These are phyloP conservation scores for Solanum tarapatanum DNA, from an alignment of 257 asterid genomes.

Conservation along the genomic window DNA sequence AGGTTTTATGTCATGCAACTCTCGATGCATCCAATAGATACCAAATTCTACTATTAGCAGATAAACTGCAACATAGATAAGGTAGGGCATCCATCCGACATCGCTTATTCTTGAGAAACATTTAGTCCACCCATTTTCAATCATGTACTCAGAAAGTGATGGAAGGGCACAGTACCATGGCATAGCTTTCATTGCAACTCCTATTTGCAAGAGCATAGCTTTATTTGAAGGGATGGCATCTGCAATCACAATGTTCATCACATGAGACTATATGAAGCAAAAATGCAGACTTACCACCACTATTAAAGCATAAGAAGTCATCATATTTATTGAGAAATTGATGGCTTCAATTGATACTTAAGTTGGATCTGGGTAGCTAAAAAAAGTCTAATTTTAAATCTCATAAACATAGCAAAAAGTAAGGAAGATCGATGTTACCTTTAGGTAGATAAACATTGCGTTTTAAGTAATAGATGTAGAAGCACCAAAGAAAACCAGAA, in stretches of 20 bases:
- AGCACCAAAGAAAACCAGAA: conserved; percentile 70
- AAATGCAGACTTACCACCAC: neutral
- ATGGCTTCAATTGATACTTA: neutral
- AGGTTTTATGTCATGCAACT: conserved; percentile 92
- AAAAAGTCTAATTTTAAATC: neutral
- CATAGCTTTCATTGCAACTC: conserved; percentile 98
- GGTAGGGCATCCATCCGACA: conserved; percentile 51
- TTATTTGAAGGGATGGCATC: conserved; percentile 77
- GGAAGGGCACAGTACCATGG: conserved; percentile 85
- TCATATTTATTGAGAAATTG: neutral
- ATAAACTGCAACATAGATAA: conserved; percentile 35
- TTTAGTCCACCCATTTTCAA: conserved; percentile 82
- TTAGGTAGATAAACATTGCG: conserved; percentile 61
- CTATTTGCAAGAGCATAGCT: conserved; percentile 87
- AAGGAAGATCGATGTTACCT: conserved; percentile 16
- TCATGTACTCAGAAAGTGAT: conserved; percentile 75
- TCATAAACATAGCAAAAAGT: neutral
- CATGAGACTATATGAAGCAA: neutral
- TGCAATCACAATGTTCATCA: conserved; percentile 20
- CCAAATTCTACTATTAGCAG: conserved; percentile 82
- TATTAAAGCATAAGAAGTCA: neutral
- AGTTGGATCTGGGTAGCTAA: neutral
- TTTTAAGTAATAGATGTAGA: conserved; percentile 70
- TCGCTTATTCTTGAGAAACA: conserved; percentile 66
- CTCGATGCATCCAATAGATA: conserved; percentile 97